These are phyloP conservation scores for Lotus japonicus DNA, from an alignment of 306 rosid genomes.

Conservation along the genomic window DNA sequence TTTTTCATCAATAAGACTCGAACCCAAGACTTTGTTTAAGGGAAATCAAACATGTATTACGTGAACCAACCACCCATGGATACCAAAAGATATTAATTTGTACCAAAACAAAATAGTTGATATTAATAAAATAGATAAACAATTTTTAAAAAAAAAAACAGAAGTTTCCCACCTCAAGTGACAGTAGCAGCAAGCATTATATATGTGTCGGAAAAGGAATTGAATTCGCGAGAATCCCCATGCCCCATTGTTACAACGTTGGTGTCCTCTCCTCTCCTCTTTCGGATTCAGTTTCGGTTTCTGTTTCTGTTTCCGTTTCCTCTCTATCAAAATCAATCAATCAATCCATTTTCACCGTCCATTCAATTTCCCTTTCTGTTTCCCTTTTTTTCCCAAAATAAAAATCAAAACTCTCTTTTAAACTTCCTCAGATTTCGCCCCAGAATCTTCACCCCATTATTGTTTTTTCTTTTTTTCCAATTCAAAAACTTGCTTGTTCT, in stretches of 20 bases:
- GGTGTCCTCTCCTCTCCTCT: background rate
- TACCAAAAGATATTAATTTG: too few relatives aligned
- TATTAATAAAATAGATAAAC: too few relatives aligned
- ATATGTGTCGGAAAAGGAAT: background rate
- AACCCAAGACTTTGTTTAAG: too few relatives aligned
- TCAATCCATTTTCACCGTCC: conserved; percentile 14
- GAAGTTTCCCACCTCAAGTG: conserved; percentile 18
- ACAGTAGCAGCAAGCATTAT: conserved; percentile 8
- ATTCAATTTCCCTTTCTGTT: conserved; percentile 19
- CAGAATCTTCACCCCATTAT: conserved; percentile 11
- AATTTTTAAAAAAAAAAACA: background rate
- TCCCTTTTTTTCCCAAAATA: background rate
- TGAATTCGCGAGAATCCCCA: background rate
- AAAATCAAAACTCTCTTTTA: background rate
- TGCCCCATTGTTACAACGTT: background rate
- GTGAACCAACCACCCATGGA: too few relatives aligned
- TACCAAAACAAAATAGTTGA: too few relatives aligned
- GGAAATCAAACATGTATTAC: too few relatives aligned
- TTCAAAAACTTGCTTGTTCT: background rate
- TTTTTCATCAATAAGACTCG: too few relatives aligned
- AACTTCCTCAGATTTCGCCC: conserved; percentile 25
- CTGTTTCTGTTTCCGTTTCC: too few relatives aligned
- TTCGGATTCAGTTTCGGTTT: conserved; percentile 5
- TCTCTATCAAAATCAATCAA: conserved; percentile 3
- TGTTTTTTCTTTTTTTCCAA: background rate